These are phyloP conservation scores for Starmera quercuum DNA, from an alignment of 805 yeast genomes.

Conservation along the genomic window DNA sequence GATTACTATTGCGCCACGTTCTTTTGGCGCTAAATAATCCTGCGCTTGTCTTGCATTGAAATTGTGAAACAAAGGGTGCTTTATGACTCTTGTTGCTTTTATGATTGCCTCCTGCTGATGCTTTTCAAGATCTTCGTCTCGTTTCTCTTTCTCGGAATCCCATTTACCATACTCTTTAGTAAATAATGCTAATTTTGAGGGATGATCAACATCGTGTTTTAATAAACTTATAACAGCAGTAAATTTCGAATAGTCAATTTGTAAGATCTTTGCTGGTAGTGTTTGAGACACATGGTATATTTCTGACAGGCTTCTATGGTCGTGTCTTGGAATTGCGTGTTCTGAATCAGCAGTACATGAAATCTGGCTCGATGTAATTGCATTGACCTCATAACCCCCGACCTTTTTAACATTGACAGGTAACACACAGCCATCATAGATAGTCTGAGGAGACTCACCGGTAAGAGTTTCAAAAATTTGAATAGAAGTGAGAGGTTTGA, in stretches of 20 bases:
- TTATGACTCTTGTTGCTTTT: conserved; percentile 69
- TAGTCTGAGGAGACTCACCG: conserved; percentile 70
- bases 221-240: conserved; percentile 67
- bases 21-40: conserved; percentile 79
- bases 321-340: conserved; percentile 34
- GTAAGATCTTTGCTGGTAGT: conserved; percentile 70
- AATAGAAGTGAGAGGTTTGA: conserved; percentile 52
- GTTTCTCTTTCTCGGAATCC: conserved; percentile 71
- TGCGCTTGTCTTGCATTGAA: conserved; percentile 87
- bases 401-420: conserved; percentile 71
- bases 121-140: conserved; percentile 50
- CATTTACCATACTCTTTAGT: conserved; percentile 59
- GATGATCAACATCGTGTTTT: conserved; percentile 52
- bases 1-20: conserved; percentile 87
- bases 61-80: conserved; percentile 85
- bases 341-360: conserved; percentile 50
- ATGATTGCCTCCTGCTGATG: conserved; percentile 59
- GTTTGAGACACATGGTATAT: conserved; percentile 64
- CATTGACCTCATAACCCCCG: conserved; percentile 32
- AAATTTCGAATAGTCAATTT: conserved; percentile 67
- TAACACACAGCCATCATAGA: conserved; percentile 61
- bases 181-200: conserved; percentile 25
- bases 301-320: conserved; percentile 38
- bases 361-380: conserved; percentile 52
- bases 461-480: conserved; percentile 87